Conservation (phyloP, 2,329 filamentous ascomycete genomes). For the Colletotrichum chlorophyti region DNA sequence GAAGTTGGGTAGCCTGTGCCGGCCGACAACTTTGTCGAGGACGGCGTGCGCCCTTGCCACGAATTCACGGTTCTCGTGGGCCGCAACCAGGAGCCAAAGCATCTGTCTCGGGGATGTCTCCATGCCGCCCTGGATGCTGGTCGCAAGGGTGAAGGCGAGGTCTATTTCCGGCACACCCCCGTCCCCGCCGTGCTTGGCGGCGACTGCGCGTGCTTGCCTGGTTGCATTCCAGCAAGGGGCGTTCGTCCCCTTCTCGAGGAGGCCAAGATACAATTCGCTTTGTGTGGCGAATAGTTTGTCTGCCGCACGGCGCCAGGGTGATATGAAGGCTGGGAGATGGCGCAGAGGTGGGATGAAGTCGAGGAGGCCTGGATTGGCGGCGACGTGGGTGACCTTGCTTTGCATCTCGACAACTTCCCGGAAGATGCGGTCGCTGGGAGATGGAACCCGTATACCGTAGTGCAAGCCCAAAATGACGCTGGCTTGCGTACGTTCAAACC, state of each 20-base stretch:
- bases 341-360: slow-evolving; percentile 51
- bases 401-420: slow-evolving; percentile 34
- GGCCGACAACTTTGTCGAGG: slow-evolving; percentile 49
- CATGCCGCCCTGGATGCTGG: slow-evolving; percentile 38
- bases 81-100: slow-evolving; percentile 41
- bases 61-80: slow-evolving; percentile 34
- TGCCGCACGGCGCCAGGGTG: slow-evolving; percentile 42
- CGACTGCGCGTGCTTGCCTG: slow-evolving; percentile 37
- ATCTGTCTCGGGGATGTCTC: slow-evolving; percentile 39
- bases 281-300: slow-evolving; percentile 40
- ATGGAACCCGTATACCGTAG: slow-evolving; percentile 43
- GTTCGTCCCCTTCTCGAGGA: slow-evolving; percentile 31
- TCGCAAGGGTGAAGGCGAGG: slow-evolving; percentile 41
- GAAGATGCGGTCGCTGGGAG: slow-evolving; percentile 34
- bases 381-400: slow-evolving; percentile 34
- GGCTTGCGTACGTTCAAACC: slow-evolving; percentile 43
- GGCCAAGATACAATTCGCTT: slow-evolving; percentile 34
- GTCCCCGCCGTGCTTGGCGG: slow-evolving; percentile 35
- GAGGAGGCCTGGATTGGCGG: slow-evolving; percentile 41
- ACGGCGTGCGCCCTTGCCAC: slow-evolving; percentile 42
- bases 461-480: slow-evolving; percentile 45
- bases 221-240: slow-evolving; percentile 39
- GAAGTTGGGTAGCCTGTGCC: slow-evolving; percentile 44
- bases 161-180: slow-evolving; percentile 36
- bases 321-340: slow-evolving; percentile 42